These are phyloP conservation scores for Gomphus sp. DNA, from an alignment of 1,284 basidiomycete species.

Conservation along the genomic window DNA sequence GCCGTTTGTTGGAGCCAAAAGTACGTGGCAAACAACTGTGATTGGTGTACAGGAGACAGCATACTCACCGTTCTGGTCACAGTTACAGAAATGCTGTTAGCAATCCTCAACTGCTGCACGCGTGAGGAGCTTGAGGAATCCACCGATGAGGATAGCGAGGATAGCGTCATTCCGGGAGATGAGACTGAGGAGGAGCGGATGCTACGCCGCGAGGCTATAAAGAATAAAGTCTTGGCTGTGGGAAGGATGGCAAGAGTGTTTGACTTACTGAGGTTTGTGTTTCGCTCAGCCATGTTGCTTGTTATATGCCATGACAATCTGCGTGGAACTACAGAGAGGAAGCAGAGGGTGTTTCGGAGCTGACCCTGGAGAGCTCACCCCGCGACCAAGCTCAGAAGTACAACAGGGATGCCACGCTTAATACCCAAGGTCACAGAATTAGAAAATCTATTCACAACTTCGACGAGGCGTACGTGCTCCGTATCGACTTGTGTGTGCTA, in stretches of 20 bases:
- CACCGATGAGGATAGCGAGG: slow-evolving; percentile 32
- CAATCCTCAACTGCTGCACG: slow-evolving; percentile 89
- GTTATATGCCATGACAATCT: not conserved
- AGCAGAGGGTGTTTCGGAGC: slow-evolving; percentile 88
- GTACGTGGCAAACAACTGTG: slow-evolving; percentile 35
- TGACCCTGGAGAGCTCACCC: slow-evolving; percentile 45
- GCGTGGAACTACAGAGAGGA: slow-evolving; percentile 60
- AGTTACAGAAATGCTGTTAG: slow-evolving; percentile 97
- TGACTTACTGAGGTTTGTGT: slow-evolving; percentile 68
- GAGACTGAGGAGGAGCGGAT: slow-evolving; percentile 26
- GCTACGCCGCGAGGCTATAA: slow-evolving; percentile 67
- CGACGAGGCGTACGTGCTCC: slow-evolving; percentile 66
- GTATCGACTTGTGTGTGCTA: not conserved
- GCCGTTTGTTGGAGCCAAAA: slow-evolving; percentile 97
- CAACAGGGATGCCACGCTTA: slow-evolving; percentile 38
- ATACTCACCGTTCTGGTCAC: not conserved
- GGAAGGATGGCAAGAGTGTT: slow-evolving; percentile 92
- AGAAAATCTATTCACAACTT: slow-evolving; percentile 82
- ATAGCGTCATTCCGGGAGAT: slow-evolving; percentile 29
- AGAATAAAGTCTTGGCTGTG: slow-evolving; percentile 90
- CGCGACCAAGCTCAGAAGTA: slow-evolving; percentile 37
- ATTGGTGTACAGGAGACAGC: not conserved
- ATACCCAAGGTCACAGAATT: slow-evolving; percentile 52
- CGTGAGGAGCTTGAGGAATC: slow-evolving; percentile 86
- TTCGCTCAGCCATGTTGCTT: slow-evolving; percentile 5